phyloP scores from a whole-genome alignment of 345 rosid genomes.

The Geranium brycei region DNA sequence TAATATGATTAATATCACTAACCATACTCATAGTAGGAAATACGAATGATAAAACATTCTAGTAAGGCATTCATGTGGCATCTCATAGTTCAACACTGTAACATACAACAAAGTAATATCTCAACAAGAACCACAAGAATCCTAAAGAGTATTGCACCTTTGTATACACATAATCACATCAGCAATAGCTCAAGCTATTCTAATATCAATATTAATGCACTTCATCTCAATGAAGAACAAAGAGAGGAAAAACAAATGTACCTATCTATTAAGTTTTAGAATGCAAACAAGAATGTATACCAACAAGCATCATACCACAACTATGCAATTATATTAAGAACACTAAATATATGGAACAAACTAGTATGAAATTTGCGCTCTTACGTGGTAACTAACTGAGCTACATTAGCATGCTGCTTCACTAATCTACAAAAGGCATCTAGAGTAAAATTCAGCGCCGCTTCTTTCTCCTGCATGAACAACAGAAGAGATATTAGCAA shows the following conservation, averaged over 20 bases:
- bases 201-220: neutral
- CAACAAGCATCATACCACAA: constrained; percentile 7
- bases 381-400: constrained; percentile 91
- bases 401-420: constrained; percentile 85
- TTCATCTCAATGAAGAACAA: neutral
- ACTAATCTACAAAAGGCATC: constrained; percentile 98
- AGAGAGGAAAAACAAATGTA: no score
- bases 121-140: neutral
- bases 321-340: neutral
- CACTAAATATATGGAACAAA: neutral
- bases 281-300: no score
- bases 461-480: constrained; percentile 91
- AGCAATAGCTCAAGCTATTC: no score
- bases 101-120: neutral
- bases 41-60: neutral
- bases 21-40: neutral
- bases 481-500: constrained; percentile 11
- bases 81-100: neutral
- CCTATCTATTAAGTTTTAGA: no score
- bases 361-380: constrained; percentile 4
- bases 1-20: neutral
- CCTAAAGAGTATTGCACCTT: no score
- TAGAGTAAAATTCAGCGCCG: constrained; percentile 77
- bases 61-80: neutral
- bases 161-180: no score